Percentiles rank a stretch among this genome's conserved stretches.
Conservation (phyloP, 805 yeast genomes). For the Pichia eremophila region DNA sequence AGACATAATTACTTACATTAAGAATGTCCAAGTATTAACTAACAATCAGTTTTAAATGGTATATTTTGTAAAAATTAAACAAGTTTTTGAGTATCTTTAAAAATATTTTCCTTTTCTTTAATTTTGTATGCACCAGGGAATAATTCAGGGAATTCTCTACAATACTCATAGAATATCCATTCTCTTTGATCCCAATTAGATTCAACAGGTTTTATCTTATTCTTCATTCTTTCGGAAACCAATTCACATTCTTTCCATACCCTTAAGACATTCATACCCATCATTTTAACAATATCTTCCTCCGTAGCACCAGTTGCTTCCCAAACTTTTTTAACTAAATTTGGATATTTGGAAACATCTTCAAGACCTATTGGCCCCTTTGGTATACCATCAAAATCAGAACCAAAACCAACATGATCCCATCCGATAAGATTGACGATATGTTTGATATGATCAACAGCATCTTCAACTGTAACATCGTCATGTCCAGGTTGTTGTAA, state of each 20-base stretch:
- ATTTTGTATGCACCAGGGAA: constrained; percentile 21
- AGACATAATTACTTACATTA: no score
- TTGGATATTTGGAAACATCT: constrained; percentile 48
- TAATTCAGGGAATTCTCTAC: constrained; percentile 28
- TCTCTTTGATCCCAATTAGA: constrained; percentile 33
- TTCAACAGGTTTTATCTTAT: constrained; percentile 22
- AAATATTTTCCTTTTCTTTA: constrained; percentile 12
- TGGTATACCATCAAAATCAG: constrained; percentile 46
- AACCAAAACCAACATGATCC: constrained; percentile 47
- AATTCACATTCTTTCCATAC: constrained; percentile 37
- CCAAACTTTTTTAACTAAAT: constrained; percentile 29
- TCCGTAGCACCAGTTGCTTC: constrained; percentile 31
- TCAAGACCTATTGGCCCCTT: constrained; percentile 38
- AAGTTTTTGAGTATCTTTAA: constrained; percentile 8
- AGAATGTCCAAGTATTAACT: no score
- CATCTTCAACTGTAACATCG: constrained; percentile 40
- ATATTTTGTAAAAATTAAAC: not conserved
- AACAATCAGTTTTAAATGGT: not conserved
- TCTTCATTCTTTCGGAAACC: constrained; percentile 19
- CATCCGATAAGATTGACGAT: constrained; percentile 39
- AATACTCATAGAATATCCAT: constrained; percentile 31
- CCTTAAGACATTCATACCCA: constrained; percentile 38
- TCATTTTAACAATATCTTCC: constrained; percentile 32
- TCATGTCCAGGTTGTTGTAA: constrained; percentile 20
- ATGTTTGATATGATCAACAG: constrained; percentile 36